Percentiles rank a stretch among this genome's conserved stretches.
These are phyloP conservation scores for Clavispora vitiphila DNA, from an alignment of 805 yeast species.

Conservation along the genomic window DNA sequence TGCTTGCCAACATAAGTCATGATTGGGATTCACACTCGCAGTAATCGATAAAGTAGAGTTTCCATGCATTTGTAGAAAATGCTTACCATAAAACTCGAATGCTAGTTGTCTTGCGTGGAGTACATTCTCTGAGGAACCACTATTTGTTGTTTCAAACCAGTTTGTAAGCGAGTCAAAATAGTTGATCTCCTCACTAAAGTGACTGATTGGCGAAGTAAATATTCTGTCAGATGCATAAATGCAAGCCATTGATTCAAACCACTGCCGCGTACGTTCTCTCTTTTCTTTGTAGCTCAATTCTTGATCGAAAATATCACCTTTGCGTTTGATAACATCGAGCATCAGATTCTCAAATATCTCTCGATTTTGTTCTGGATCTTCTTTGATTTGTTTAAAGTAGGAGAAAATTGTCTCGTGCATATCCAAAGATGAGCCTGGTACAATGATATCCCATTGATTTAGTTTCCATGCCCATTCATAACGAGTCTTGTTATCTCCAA, in stretches of 20 bases:
- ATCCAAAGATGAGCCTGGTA: slow-evolving; percentile 27
- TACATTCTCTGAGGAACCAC: slow-evolving; percentile 18
- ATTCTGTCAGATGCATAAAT: slow-evolving; percentile 11
- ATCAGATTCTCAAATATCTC: slow-evolving; percentile 17
- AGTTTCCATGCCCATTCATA: slow-evolving; percentile 76
- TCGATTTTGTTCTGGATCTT: slow-evolving; percentile 19
- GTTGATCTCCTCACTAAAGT: slow-evolving; percentile 6
- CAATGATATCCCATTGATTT: slow-evolving; percentile 70
- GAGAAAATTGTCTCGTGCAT: slow-evolving; percentile 49
- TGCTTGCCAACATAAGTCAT: slow-evolving; percentile 17
- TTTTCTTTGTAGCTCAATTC: slow-evolving; percentile 4
- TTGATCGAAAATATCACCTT: slow-evolving; percentile 5
- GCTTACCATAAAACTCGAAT: slow-evolving; percentile 21
- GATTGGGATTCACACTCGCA: background rate
- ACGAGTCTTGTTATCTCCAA: slow-evolving; percentile 15
- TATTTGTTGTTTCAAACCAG: slow-evolving; percentile 10
- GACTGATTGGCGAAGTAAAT: slow-evolving; percentile 13
- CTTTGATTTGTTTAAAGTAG: slow-evolving; percentile 44
- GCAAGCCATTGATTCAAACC: slow-evolving; percentile 26
- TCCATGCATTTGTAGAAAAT: background rate
- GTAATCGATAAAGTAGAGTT: background rate
- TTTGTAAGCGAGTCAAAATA: slow-evolving; percentile 1
- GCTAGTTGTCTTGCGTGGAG: slow-evolving; percentile 38
- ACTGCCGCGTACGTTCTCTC: slow-evolving; percentile 15
- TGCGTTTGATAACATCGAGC: slow-evolving; percentile 14